These are phyloP conservation scores for Waitea zeae DNA, from an alignment of 1,284 basidiomycete species.

Conservation along the genomic window DNA sequence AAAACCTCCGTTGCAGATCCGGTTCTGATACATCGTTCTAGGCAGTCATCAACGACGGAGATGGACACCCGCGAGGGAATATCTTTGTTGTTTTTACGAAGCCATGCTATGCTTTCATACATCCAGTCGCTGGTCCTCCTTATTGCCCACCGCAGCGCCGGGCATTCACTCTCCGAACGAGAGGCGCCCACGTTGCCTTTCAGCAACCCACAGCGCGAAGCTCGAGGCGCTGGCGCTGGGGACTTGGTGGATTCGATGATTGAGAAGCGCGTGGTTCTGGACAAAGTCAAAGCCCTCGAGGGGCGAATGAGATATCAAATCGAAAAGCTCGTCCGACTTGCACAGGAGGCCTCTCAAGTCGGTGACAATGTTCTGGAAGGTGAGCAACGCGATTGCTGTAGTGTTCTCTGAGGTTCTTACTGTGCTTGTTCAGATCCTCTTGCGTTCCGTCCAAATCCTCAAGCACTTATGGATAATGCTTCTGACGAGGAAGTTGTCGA, in stretches of 20 bases:
- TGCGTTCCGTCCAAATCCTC: slow-evolving; percentile 81
- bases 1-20: not conserved
- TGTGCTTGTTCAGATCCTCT: slow-evolving; percentile 48
- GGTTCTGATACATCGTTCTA: slow-evolving; percentile 11
- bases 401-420: slow-evolving; percentile 6
- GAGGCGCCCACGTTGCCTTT: slow-evolving; percentile 34
- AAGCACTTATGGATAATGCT: slow-evolving; percentile 33
- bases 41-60: slow-evolving; percentile 19
- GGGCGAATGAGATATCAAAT: slow-evolving; percentile 87
- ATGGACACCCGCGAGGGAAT: slow-evolving; percentile 68
- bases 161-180: slow-evolving; percentile 37
- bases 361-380: slow-evolving; percentile 45
- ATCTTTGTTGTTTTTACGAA: slow-evolving; percentile 81
- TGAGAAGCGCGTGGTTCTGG: slow-evolving; percentile 58
- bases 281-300: slow-evolving; percentile 71
- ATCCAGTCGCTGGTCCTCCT: slow-evolving; percentile 75
- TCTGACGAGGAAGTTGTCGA: slow-evolving; percentile 18
- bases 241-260: slow-evolving; percentile 61
- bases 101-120: slow-evolving; percentile 76
- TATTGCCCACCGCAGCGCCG: slow-evolving; percentile 48
- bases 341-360: slow-evolving; percentile 37
- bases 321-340: slow-evolving; percentile 75
- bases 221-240: slow-evolving; percentile 36
- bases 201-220: slow-evolving; percentile 26
- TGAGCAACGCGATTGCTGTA: slow-evolving; percentile 14